Percentiles rank a stretch among this genome's conserved stretches.
Conservation (phyloP, 1,284 basidiomycete species). For the Apiotrichum akiyoshidainum region DNA sequence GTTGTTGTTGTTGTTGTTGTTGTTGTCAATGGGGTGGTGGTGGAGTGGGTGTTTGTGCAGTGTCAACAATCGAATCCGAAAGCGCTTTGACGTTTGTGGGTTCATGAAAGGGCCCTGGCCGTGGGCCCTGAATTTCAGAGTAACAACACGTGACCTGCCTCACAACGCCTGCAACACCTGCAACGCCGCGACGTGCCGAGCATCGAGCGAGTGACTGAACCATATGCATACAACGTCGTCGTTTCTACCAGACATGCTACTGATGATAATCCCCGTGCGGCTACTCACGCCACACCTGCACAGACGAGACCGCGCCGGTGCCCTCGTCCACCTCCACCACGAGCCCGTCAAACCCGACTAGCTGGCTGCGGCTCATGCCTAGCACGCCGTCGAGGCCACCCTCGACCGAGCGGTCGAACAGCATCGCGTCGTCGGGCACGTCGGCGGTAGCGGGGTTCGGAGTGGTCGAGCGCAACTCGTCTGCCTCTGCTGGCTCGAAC, state of each 20-base stretch:
- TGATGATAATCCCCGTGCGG: not conserved
- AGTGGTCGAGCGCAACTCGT: not conserved
- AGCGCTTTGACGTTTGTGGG: too few species aligned
- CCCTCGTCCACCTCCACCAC: constrained; percentile 72
- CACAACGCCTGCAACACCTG: too few species aligned
- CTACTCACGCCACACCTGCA: constrained; percentile 32
- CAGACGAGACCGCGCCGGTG: constrained; percentile 56
- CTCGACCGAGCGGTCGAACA: constrained; percentile 77
- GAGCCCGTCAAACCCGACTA: constrained; percentile 76
- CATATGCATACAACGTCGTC: constrained; percentile 6
- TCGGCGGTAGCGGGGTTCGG: not conserved
- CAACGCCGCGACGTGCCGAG: too few species aligned
- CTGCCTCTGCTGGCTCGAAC: not conserved
- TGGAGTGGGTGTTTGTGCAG: too few species aligned
- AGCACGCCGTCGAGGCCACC: constrained; percentile 55
- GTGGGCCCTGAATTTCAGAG: too few species aligned
- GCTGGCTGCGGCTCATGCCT: constrained; percentile 34
- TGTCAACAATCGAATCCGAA: too few species aligned
- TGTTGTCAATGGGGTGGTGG: not conserved
- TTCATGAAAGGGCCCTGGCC: too few species aligned
- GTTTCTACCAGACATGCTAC: not conserved
- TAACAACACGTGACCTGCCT: too few species aligned
- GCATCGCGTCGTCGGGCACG: constrained; percentile 59
- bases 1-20: not conserved
- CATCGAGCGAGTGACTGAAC: too few species aligned